These are phyloP conservation scores for Aspergillus vadensis DNA, from an alignment of 2,329 filamentous ascomycete genomes.

Conservation along the genomic window DNA sequence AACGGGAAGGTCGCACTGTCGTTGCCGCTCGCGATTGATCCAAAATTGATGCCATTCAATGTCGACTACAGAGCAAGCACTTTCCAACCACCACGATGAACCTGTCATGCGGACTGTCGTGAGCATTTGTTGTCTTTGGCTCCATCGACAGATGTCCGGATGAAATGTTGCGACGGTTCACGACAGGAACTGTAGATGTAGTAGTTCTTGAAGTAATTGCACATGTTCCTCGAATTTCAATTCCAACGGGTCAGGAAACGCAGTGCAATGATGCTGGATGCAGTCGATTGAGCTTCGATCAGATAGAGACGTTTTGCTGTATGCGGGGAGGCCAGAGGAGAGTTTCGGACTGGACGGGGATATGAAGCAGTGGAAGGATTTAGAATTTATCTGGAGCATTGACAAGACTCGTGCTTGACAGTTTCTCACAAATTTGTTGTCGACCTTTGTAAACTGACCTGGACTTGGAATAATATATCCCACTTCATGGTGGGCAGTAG, in stretches of 20 bases:
- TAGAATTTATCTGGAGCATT: background rate
- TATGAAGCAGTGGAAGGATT: background rate
- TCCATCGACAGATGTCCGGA: slow-evolving; percentile 69
- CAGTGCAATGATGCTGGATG: background rate
- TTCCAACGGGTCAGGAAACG: background rate
- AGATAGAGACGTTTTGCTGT: background rate
- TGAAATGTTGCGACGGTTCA: slow-evolving; percentile 71
- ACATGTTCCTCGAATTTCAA: slow-evolving; percentile 45
- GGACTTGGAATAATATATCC: slow-evolving; percentile 18
- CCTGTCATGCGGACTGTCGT: slow-evolving; percentile 69
- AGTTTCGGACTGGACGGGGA: background rate
- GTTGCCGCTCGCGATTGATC: background rate
- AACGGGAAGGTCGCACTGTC: background rate
- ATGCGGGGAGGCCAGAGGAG: background rate
- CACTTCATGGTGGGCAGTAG: slow-evolving; percentile 21
- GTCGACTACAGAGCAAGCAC: slow-evolving; percentile 55
- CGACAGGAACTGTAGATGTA: slow-evolving; percentile 73
- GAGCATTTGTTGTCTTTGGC: slow-evolving; percentile 61
- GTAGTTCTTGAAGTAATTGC: slow-evolving; percentile 71
- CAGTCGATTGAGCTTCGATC: background rate
- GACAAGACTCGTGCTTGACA: background rate
- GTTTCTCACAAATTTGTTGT: background rate
- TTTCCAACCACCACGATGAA: slow-evolving; percentile 70
- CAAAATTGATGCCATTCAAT: slow-evolving; percentile 16
- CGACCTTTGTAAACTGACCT: background rate